Evolutionary conservation across 805 yeast species (phyloP), one percentile per base, ranked within the genome.

Genomic region (Nakazawaea populi): DNA sequence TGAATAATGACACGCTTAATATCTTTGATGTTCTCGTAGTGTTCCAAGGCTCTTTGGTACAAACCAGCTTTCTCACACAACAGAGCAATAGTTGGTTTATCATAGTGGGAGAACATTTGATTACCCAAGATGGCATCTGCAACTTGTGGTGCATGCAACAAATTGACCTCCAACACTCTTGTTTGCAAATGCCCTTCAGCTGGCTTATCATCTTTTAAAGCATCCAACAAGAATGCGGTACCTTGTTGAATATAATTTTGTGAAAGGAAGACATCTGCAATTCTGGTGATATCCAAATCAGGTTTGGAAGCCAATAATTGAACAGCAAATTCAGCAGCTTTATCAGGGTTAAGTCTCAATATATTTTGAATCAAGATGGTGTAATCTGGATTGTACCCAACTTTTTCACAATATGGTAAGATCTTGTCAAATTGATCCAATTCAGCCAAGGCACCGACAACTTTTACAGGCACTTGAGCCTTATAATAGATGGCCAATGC

Each of bases 61-160:
- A 94, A 77, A 18, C 97, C 98, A n/a, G 96, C 92, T 71, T 89
- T 89, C 72, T 94, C 99, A 69, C 97, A 83, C 58, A 95, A 77
- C 53, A 83, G 79, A 27, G 98, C 99, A 64, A 94, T 85, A 37
- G 95, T 85, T 60, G 95, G 90, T 60, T 89, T 87, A 69, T 94
- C 99, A 68, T 89, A 94, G 66, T 91, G 97, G 58, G 91, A 82
- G 73, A 95, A 94, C 89, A 94, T 92, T 54, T 85, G 83, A 69
- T 92, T 94, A 54, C 97, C 97, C 61, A 94, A 77, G 58, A 94
- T 94, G 24, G 99, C 99, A 70, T 94, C 99, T 42, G 99, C 99
- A 52, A 94, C 99, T 76, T 94, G 99, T 47, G 99, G 99, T 14
- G 99, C 99, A 67, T 91, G 95, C 65, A 89, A 69, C 66, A 94